A percentile compares a stretch with the other conserved stretches of the same genome.
These are phyloP conservation scores for Pythium graminicola DNA, from an alignment of 352 stramenopile genomes.

Conservation along the genomic window DNA sequence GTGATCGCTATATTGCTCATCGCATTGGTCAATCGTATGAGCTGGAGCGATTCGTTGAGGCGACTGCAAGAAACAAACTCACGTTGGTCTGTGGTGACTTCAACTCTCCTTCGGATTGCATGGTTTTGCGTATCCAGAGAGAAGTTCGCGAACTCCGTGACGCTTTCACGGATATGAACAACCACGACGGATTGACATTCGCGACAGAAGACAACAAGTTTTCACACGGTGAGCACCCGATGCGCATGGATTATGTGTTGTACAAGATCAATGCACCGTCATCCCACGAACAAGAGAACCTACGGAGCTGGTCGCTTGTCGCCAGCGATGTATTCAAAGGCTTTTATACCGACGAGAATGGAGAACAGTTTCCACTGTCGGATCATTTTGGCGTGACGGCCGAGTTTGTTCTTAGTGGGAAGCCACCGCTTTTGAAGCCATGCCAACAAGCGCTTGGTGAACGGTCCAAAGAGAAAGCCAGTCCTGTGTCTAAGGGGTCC, in stretches of 20 bases:
- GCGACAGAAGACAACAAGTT: slow-evolving; percentile 76
- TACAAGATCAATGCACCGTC: slow-evolving; percentile 38
- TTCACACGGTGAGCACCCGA: slow-evolving; percentile 70
- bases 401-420: slow-evolving; percentile 48
- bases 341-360: slow-evolving; percentile 59
- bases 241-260: slow-evolving; percentile 83
- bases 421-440: slow-evolving; percentile 18
- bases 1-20: slow-evolving; percentile 62
- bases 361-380: slow-evolving; percentile 60
- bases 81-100: slow-evolving; percentile 73
- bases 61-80: slow-evolving; percentile 47
- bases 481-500: slow-evolving; percentile 1
- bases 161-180: slow-evolving; percentile 67
- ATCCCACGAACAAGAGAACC: not conserved
- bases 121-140: slow-evolving; percentile 53
- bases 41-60: slow-evolving; percentile 59
- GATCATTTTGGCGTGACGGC: slow-evolving; percentile 76
- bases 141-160: slow-evolving; percentile 51
- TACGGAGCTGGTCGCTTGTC: slow-evolving; percentile 38
- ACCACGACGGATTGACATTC: slow-evolving; percentile 59
- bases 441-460: slow-evolving; percentile 31
- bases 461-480: slow-evolving; percentile 11
- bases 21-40: slow-evolving; percentile 64
- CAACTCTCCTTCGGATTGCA: slow-evolving; percentile 70
- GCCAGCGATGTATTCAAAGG: slow-evolving; percentile 67